Evolutionary conservation across 805 yeast genomes (phyloP).

Genomic region (Myxozyma monticola): DNA sequence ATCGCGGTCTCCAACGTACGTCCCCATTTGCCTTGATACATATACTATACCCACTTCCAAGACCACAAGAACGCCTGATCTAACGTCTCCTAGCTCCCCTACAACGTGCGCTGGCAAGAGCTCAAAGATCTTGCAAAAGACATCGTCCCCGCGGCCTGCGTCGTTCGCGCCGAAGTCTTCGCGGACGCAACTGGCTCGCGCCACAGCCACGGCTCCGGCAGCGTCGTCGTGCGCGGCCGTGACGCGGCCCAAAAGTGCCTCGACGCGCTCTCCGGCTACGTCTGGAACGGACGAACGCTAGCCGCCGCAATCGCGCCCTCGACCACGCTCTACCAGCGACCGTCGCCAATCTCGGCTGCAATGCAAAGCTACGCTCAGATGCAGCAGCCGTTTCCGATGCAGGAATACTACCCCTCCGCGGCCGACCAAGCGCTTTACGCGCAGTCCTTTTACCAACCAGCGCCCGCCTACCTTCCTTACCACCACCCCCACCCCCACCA

Average conservation of each 20-base stretch:
- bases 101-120: slow-evolving; percentile 31
- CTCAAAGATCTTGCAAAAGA: slow-evolving; percentile 31
- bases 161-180: slow-evolving; percentile 27
- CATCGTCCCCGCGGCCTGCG: slow-evolving; percentile 17
- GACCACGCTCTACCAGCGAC: neutral
- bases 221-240: slow-evolving; percentile 26
- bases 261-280: slow-evolving; percentile 25
- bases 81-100: slow-evolving; percentile 30
- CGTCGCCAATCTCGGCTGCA: neutral
- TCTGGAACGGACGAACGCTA: slow-evolving; percentile 25
- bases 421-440: too few relatives aligned
- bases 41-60: too few relatives aligned
- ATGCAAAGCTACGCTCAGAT: too few relatives aligned
- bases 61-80: too few relatives aligned
- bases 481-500: neutral
- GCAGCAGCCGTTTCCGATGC: too few relatives aligned
- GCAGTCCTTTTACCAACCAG: slow-evolving; percentile 3
- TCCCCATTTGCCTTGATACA: too few relatives aligned
- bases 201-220: slow-evolving; percentile 27
- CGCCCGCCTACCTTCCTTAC: neutral
- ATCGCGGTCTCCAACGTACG: too few relatives aligned
- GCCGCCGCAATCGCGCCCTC: slow-evolving; percentile 9
- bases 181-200: slow-evolving; percentile 13
- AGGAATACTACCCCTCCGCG: too few relatives aligned
- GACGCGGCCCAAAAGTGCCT: slow-evolving; percentile 20